A percentile compares a stretch with the other conserved stretches of the same genome.
phyloP scores from a whole-genome alignment of 805 yeast species.

The Ogataea naganishii region DNA sequence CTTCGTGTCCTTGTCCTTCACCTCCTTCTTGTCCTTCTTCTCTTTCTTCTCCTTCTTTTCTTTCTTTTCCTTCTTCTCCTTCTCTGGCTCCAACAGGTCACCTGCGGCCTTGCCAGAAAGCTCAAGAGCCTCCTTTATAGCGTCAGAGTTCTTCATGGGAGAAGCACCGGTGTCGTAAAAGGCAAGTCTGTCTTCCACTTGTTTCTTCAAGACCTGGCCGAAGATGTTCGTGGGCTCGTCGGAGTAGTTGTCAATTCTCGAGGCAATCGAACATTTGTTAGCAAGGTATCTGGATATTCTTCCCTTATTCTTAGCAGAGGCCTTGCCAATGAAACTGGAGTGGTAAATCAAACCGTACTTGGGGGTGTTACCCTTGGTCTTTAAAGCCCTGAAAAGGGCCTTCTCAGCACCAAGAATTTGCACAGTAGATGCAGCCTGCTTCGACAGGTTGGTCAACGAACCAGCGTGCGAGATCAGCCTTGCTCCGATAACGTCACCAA shows the following conservation, averaged over 20 bases:
- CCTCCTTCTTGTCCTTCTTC: slow-evolving; percentile 39
- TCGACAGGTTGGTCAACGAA: slow-evolving; percentile 89
- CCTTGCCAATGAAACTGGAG: slow-evolving; percentile 89
- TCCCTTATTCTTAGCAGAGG: slow-evolving; percentile 95
- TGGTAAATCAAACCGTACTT: slow-evolving; percentile 94
- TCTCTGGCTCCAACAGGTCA: slow-evolving; percentile 23
- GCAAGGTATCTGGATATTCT: slow-evolving; percentile 98
- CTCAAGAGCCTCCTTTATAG: slow-evolving; percentile 85
- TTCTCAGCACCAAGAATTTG: slow-evolving; percentile 97
- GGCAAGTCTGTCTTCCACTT: slow-evolving; percentile 95
- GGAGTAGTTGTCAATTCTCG: slow-evolving; percentile 95
- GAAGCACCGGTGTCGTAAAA: slow-evolving; percentile 95
- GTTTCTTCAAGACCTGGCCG: slow-evolving; percentile 86
- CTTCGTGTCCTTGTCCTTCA: slow-evolving; percentile 43
- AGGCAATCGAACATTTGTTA: slow-evolving; percentile 97
- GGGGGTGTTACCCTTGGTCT: slow-evolving; percentile 95
- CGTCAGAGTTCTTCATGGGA: slow-evolving; percentile 93
- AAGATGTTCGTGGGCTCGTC: slow-evolving; percentile 88
- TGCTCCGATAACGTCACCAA: slow-evolving; percentile 99
- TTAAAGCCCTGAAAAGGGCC: slow-evolving; percentile 91
- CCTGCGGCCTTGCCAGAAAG: slow-evolving; percentile 32
- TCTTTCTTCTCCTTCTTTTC: slow-evolving; percentile 37
- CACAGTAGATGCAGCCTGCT: slow-evolving; percentile 98
- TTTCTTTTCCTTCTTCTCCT: slow-evolving; percentile 29
- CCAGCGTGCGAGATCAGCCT: slow-evolving; percentile 98